phyloP scores from a whole-genome alignment of 2,329 filamentous ascomycete species.

The Aspergillus sp. region DNA sequence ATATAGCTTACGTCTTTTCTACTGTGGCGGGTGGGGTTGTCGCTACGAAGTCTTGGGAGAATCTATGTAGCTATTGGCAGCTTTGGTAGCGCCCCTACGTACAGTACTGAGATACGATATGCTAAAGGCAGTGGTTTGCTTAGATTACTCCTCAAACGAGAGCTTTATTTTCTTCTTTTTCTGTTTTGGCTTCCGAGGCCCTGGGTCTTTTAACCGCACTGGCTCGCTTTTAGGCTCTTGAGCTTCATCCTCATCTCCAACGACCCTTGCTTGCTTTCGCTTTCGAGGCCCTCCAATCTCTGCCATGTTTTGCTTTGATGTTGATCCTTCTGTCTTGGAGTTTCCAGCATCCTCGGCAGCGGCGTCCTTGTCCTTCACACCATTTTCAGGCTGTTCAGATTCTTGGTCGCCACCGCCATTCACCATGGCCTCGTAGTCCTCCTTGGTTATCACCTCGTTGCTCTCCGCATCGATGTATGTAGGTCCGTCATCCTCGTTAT shows the following conservation, averaged over 20 bases:
- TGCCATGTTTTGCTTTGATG: slow-evolving; percentile 37
- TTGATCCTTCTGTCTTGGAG: slow-evolving; percentile 13
- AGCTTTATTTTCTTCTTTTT: slow-evolving; percentile 49
- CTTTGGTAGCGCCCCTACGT: neutral
- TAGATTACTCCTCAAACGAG: slow-evolving; percentile 41
- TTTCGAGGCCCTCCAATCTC: slow-evolving; percentile 44
- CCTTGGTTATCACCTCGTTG: slow-evolving; percentile 45
- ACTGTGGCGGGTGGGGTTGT: neutral
- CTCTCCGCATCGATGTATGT: slow-evolving; percentile 47
- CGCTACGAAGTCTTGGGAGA: neutral
- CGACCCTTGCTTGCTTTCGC: slow-evolving; percentile 43
- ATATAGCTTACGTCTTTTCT: neutral
- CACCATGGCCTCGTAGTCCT: slow-evolving; percentile 43
- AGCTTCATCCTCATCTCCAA: slow-evolving; percentile 39
- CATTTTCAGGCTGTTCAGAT: slow-evolving; percentile 14
- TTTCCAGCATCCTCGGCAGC: slow-evolving; percentile 14
- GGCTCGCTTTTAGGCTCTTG: slow-evolving; percentile 22
- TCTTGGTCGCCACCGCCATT: slow-evolving; percentile 22
- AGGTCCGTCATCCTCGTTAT: slow-evolving; percentile 43
- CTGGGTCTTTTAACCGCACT: slow-evolving; percentile 21
- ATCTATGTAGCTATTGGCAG: neutral
- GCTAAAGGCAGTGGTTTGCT: neutral
- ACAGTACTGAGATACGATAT: neutral
- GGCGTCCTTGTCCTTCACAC: slow-evolving; percentile 10
- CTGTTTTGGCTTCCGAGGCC: slow-evolving; percentile 36